These are phyloP conservation scores for Pichia membranifaciens DNA, from an alignment of 805 yeast genomes.

Conservation along the genomic window DNA sequence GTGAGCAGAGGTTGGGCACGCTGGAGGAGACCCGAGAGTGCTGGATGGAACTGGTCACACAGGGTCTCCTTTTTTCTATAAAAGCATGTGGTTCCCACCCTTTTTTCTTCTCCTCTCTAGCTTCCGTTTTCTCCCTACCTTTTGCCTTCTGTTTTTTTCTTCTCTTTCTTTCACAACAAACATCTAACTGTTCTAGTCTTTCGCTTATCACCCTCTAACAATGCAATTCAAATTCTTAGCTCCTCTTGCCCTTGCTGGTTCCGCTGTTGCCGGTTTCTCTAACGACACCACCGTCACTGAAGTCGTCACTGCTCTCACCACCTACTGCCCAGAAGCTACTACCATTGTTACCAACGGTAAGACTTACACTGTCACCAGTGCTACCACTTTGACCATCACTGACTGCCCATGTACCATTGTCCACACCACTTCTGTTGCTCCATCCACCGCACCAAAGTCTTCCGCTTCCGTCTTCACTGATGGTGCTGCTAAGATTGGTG, in stretches of 20 bases:
- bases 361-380: conserved; percentile 70
- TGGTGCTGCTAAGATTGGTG: conserved; percentile 35
- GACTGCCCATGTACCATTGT: conserved; percentile 76
- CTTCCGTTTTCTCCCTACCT: neutral
- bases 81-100: conserved; percentile 2
- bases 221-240: conserved; percentile 34
- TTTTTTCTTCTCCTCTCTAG: neutral
- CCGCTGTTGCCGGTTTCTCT: conserved; percentile 43
- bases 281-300: conserved; percentile 46
- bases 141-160: conserved; percentile 6
- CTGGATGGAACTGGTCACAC: no score
- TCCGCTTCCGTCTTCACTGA: conserved; percentile 20
- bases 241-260: conserved; percentile 32
- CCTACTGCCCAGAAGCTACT: conserved; percentile 81
- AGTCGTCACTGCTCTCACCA: conserved; percentile 66
- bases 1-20: no score
- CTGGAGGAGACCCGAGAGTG: no score
- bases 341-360: conserved; percentile 54
- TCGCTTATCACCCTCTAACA: conserved; percentile 26
- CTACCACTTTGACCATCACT: conserved; percentile 81
- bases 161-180: neutral
- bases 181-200: conserved; percentile 20
- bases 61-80: neutral
- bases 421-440: conserved; percentile 23
- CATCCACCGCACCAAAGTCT: conserved; percentile 15